A percentile compares a stretch with the other conserved stretches of the same genome.
These are phyloP conservation scores for Aegilops umbellulata DNA, from an alignment of 176 grass and related monocot genomes.

Conservation along the genomic window DNA sequence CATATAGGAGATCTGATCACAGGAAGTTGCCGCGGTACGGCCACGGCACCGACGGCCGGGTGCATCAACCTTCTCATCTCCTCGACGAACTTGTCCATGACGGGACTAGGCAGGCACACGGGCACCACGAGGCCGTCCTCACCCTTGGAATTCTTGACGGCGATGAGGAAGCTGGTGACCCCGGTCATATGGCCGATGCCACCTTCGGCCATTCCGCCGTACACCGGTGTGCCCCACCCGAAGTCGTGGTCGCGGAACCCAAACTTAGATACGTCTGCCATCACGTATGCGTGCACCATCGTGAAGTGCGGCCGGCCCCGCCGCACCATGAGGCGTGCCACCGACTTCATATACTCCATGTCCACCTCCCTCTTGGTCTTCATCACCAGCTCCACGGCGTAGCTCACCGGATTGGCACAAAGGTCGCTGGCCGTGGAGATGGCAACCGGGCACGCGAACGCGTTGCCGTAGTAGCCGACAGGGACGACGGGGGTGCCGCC, in stretches of 20 bases:
- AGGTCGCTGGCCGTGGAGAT: constrained; percentile 39
- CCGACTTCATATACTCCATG: constrained; percentile 56
- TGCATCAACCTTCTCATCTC: constrained; percentile 44
- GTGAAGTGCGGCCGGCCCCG: constrained; percentile 52
- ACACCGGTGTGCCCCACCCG: constrained; percentile 66
- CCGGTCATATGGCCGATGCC: constrained; percentile 51
- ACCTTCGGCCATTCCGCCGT: constrained; percentile 56
- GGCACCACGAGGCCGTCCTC: constrained; percentile 58
- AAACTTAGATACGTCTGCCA: constrained; percentile 47
- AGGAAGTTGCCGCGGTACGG: not conserved
- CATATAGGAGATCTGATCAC: constrained; percentile 43
- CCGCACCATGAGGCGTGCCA: constrained; percentile 57
- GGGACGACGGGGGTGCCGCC: not conserved
- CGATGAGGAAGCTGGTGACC: constrained; percentile 58
- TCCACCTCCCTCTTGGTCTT: constrained; percentile 54
- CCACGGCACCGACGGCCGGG: not conserved
- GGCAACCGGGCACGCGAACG: constrained; percentile 67
- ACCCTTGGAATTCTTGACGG: constrained; percentile 54
- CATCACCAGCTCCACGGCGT: constrained; percentile 56
- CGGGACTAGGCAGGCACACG: constrained; percentile 53
- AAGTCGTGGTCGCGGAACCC: constrained; percentile 63
- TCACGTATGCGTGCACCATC: constrained; percentile 55
- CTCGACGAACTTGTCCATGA: constrained; percentile 52
- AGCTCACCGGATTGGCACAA: constrained; percentile 32
- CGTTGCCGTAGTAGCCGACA: constrained; percentile 74